Conservation (phyloP, 2,329 filamentous ascomycete genomes). For the Exophiala sp. region DNA sequence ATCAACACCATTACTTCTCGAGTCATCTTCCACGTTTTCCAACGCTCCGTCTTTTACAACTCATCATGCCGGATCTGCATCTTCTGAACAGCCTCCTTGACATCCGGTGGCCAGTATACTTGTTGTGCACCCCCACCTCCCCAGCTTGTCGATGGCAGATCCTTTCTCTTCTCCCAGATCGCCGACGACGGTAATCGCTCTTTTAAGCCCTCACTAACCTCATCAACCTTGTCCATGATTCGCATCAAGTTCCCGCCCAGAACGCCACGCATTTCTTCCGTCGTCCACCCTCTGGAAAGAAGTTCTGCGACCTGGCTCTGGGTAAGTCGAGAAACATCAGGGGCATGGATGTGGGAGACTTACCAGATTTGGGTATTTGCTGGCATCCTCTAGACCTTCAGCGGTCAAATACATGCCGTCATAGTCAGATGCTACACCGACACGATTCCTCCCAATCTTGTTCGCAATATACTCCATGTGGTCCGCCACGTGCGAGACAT, state of each 20-base stretch:
- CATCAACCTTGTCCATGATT: conserved; percentile 77
- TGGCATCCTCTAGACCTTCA: conserved; percentile 75
- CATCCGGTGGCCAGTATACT: conserved; percentile 12
- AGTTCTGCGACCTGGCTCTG: conserved; percentile 61
- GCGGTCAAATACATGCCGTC: conserved; percentile 52
- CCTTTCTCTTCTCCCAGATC: conserved; percentile 18
- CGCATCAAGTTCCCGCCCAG: conserved; percentile 76
- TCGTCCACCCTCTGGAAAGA: conserved; percentile 67
- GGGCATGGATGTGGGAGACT: background rate
- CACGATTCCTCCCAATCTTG: conserved; percentile 34
- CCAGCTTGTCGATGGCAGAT: conserved; percentile 17
- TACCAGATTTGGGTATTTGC: conserved; percentile 69
- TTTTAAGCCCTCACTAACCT: conserved; percentile 41
- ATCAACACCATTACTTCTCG: no score
- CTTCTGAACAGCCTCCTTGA: conserved; percentile 10
- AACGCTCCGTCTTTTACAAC: background rate
- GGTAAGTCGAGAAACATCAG: background rate
- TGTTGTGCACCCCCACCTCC: conserved; percentile 10
- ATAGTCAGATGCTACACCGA: conserved; percentile 37
- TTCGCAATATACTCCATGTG: conserved; percentile 36
- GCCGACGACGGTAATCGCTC: conserved; percentile 6
- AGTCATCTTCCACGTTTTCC: background rate
- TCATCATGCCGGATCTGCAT: conserved; percentile 17
- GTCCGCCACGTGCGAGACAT: conserved; percentile 34
- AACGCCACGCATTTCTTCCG: conserved; percentile 69